Base-by-base conservation (phyloP, 305 asterid species). In the Solanum hybrid region DNA sequence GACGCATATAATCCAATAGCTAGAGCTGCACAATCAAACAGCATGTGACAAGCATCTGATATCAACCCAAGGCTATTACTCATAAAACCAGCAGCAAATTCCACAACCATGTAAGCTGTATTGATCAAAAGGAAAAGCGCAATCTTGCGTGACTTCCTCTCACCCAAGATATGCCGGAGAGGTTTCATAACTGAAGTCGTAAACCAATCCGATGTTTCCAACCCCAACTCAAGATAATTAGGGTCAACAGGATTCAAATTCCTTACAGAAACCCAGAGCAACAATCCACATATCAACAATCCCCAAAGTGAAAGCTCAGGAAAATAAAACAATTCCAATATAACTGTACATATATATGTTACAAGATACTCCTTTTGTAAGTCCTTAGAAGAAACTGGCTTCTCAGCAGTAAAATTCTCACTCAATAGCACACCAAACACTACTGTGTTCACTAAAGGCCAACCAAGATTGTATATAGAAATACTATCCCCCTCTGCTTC, bases 11-110 rank as follows among this genome's bases (percentile, higher is more conserved):
- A 92, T 87, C 99, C 99, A 91, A 97, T 96, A 0, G 97, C 99
- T 16, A 97, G 91, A 89, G 99, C 99, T 91, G 99, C 99, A 93
- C 99, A 97, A 90, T 97, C 99, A 89, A 96, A 97, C 95, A 97
- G 90, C 99, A 97, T 96, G 89, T 97, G 99, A 85, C 99, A 96
- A 11, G 99, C 99, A 93, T 97, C 99, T 1, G 99, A 96, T 92
- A 97, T 96, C 95, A 97, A 93, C 86, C 99, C 99, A 87, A 97
- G 98, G 91, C 99, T 97, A 93, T 97, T 97, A 77, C 99, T 96
- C 99, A 96, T 95, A 91, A 95, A 96, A 84, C 99, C 99, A 51
- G 97, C 98, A 71, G 92, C 94, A 90, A 97, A 96, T 89, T 96
- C 99, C 69, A 97, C 96, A 89, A 96, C 96, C 99, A 97, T 97